Conservation (phyloP, 768 basidiomycete genomes). For the Lentinula sp. region DNA sequence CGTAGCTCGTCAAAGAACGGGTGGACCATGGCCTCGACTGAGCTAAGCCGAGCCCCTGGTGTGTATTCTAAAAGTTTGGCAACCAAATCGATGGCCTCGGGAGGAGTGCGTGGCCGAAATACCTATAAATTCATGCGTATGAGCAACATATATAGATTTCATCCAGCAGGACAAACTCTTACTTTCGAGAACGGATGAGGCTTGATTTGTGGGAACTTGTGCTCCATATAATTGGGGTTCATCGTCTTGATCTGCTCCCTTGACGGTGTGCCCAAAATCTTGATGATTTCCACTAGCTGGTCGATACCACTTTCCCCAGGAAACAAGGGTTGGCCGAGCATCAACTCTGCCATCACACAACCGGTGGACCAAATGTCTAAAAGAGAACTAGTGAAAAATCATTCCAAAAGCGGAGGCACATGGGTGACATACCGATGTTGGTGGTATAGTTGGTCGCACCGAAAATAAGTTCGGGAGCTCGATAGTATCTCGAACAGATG, state of each 20-base stretch:
- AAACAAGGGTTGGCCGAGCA: slow-evolving; percentile 98
- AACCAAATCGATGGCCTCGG: slow-evolving; percentile 94
- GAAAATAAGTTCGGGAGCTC: slow-evolving; percentile 98
- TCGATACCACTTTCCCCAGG: slow-evolving; percentile 99
- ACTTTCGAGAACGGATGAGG: slow-evolving; percentile 99
- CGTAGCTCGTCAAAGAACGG: slow-evolving; percentile 97
- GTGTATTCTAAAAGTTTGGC: slow-evolving; percentile 96
- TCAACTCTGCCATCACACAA: slow-evolving; percentile 99
- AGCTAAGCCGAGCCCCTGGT: slow-evolving; percentile 86
- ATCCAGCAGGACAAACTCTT: slow-evolving; percentile 10
- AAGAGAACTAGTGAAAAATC: background rate
- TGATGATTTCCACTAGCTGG: slow-evolving; percentile 99
- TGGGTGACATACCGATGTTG: slow-evolving; percentile 69
- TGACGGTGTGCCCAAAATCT: slow-evolving; percentile 96
- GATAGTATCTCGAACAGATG: slow-evolving; percentile 99
- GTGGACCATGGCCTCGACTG: slow-evolving; percentile 88
- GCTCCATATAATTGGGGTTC: slow-evolving; percentile 99
- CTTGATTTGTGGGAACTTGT: slow-evolving; percentile 99
- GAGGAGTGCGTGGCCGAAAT: slow-evolving; percentile 94
- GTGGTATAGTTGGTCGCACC: slow-evolving; percentile 99
- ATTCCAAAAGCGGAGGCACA: slow-evolving; percentile 1
- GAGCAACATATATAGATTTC: slow-evolving; percentile 6
- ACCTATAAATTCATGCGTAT: slow-evolving; percentile 48
- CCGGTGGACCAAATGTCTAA: slow-evolving; percentile 99
- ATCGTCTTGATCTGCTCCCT: slow-evolving; percentile 99